These are phyloP conservation scores for Dendrocalamus sinicus DNA, from an alignment of 176 grass and related monocot species.

Conservation along the genomic window DNA sequence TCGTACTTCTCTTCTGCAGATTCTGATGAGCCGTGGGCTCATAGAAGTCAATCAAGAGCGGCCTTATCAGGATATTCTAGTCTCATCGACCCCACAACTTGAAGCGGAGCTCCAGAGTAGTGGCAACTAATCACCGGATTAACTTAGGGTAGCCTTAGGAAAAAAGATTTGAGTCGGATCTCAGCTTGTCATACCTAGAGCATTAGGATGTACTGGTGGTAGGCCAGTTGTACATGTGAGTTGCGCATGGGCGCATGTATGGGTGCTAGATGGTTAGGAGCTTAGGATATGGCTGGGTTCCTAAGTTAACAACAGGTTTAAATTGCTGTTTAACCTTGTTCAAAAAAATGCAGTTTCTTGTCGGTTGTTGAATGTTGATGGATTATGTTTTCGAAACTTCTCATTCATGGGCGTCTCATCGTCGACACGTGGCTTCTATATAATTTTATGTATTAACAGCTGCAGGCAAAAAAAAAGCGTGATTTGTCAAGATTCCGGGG, in stretches of 20 bases:
- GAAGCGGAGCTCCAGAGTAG: constrained; percentile 41
- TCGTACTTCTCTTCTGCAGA: constrained; percentile 47
- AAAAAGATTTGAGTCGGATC: background rate
- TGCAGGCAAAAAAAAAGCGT: background rate
- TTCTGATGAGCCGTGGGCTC: constrained; percentile 57
- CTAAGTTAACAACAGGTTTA: background rate
- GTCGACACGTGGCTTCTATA: background rate
- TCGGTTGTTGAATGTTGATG: background rate
- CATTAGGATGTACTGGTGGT: constrained; percentile 2
- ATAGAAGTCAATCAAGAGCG: constrained; percentile 78
- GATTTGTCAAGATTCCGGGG: background rate
- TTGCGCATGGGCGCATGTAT: background rate
- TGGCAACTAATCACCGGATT: constrained; percentile 12
- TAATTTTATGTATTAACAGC: background rate
- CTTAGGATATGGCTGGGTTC: constrained; percentile 12
- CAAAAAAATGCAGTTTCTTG: background rate
- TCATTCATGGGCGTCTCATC: too few species aligned
- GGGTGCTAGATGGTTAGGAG: background rate
- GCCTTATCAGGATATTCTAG: constrained; percentile 58
- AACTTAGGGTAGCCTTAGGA: constrained; percentile 14
- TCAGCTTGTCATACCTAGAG: constrained; percentile 12
- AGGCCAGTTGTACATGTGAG: constrained; percentile 32
- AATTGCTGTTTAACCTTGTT: background rate
- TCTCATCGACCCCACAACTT: constrained; percentile 55
- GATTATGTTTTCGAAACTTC: background rate